Base-by-base conservation (phyloP, 2,329 filamentous ascomycete genomes). In the Colletotrichum scovillei region DNA sequence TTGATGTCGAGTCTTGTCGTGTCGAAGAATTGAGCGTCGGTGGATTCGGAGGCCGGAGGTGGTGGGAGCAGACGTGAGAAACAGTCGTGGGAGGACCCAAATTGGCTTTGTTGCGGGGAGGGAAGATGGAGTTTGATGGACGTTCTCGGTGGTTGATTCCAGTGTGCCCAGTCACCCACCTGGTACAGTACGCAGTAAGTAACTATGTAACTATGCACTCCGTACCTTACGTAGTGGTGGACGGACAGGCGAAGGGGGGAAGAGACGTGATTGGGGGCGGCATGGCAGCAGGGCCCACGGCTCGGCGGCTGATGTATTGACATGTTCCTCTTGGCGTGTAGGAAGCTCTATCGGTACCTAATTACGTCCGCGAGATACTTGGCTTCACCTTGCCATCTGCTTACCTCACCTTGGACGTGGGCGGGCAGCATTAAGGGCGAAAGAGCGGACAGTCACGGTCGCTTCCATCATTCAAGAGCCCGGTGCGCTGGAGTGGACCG, bases 101-200 rank as follows among this genome's bases (percentile, higher is more conserved):
- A 52, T 60, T 38, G 26, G 55, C 46, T 66, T 42, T 70, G 56
- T 65, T 71, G 71, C 71, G 67, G 71, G 71, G 71, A 65, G 67
- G 38, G 35, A 19, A 63, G 55, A 66, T 57, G 49, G 66, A 64
- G 60, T 65, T 59, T 38, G 32, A 49, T 56, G 53, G 38, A 22
- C 19, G 42, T 49, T 49, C 65, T 53, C 46, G 52, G 24, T 57
- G 63, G 22, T 65, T 42, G 63, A 56, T 56, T 42, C 38, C 38
- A 42, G 38, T 42, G 16, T 42, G 38, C 38, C 38, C 38, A 42
- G 38, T 42, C 5, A 42, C 14, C 5, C 16, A 42, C 38, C 14
- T 42, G 32, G 28, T 5, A 35, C 32, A 35, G 32, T 12, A 35
- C 32, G 32, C 32, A 35, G 32, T 35, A 35, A 35, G 32, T 35